phyloP scores from a whole-genome alignment of 495 filamentous ascomycete genomes.

The Penicillium angulare region DNA sequence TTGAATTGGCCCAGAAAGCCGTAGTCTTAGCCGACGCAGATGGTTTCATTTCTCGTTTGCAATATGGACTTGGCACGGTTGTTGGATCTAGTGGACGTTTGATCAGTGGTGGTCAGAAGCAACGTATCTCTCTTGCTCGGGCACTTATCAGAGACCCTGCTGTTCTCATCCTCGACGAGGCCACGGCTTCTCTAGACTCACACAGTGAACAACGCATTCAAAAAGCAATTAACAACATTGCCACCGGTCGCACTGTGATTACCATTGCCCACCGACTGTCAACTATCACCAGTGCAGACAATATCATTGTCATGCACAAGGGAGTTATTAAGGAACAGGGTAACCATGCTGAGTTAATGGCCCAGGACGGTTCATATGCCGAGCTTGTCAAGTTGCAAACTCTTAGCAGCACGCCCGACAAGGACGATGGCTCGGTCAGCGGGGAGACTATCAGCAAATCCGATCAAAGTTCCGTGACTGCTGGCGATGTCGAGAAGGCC shows the following conservation, averaged over 20 bases:
- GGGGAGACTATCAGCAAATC: conserved; percentile 25
- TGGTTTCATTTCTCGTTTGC: conserved; percentile 45
- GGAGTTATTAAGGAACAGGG: conserved; percentile 58
- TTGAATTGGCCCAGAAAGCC: conserved; percentile 37
- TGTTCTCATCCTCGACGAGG: conserved; percentile 84
- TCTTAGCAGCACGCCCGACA: conserved; percentile 25
- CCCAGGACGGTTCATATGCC: conserved; percentile 43
- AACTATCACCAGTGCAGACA: conserved; percentile 59
- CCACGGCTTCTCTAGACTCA: conserved; percentile 61
- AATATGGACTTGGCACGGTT: conserved; percentile 49
- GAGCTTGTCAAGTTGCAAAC: conserved; percentile 43
- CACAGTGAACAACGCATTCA: conserved; percentile 54
- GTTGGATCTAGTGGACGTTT: conserved; percentile 56
- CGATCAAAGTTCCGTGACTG: conserved; percentile 24
- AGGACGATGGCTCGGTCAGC: conserved; percentile 17
- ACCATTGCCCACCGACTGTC: conserved; percentile 50
- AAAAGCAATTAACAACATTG: conserved; percentile 45
- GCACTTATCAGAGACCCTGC: conserved; percentile 73
- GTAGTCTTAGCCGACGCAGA: conserved; percentile 41
- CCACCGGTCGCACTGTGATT: conserved; percentile 45
- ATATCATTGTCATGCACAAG: conserved; percentile 60
- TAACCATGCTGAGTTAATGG: conserved; percentile 42
- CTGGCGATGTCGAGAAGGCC: conserved; percentile 22
- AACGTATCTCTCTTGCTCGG: conserved; percentile 65
- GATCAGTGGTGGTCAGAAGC: conserved; percentile 64